phyloP scores from a whole-genome alignment of 2,329 filamentous ascomycete species.

The Ophiostoma quercus region DNA sequence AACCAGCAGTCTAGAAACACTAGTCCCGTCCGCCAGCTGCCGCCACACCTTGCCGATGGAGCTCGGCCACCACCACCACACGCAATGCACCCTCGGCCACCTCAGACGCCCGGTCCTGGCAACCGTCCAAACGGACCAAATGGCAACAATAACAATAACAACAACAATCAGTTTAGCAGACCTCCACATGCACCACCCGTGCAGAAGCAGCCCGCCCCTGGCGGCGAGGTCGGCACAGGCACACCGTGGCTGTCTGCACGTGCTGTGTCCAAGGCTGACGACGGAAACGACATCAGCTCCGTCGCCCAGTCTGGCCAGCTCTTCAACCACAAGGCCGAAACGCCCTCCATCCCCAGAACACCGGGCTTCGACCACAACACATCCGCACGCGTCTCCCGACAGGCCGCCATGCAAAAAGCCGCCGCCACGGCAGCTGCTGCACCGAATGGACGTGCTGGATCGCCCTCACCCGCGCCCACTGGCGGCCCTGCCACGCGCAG shows the following conservation, averaged over 20 bases:
- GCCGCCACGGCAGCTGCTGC: slow-evolving; percentile 7
- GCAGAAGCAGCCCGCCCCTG: background rate
- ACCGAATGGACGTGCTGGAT: background rate
- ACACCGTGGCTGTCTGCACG: slow-evolving; percentile 67
- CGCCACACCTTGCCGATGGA: slow-evolving; percentile 21
- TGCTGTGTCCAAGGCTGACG: slow-evolving; percentile 51
- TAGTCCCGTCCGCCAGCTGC: slow-evolving; percentile 28
- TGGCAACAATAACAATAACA: slow-evolving; percentile 18
- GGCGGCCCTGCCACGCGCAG: slow-evolving; percentile 15
- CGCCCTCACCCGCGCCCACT: slow-evolving; percentile 1
- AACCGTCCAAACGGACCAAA: slow-evolving; percentile 17
- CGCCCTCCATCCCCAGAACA: slow-evolving; percentile 82
- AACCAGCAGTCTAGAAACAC: slow-evolving; percentile 28
- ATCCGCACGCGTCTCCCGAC: slow-evolving; percentile 38
- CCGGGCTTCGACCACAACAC: slow-evolving; percentile 77
- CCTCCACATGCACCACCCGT: slow-evolving; percentile 16
- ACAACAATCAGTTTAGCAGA: slow-evolving; percentile 24
- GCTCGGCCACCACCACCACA: slow-evolving; percentile 16
- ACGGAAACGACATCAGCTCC: slow-evolving; percentile 39
- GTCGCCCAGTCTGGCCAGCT: slow-evolving; percentile 44
- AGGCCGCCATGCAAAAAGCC: slow-evolving; percentile 2
- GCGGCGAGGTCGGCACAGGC: slow-evolving; percentile 26
- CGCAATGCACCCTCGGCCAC: slow-evolving; percentile 21
- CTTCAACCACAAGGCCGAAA: slow-evolving; percentile 71
- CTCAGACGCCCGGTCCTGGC: slow-evolving; percentile 23